A percentile compares a stretch with the other conserved stretches of the same genome.
These are phyloP conservation scores for Candida coleopterorum DNA, from an alignment of 805 yeast genomes.

Conservation along the genomic window DNA sequence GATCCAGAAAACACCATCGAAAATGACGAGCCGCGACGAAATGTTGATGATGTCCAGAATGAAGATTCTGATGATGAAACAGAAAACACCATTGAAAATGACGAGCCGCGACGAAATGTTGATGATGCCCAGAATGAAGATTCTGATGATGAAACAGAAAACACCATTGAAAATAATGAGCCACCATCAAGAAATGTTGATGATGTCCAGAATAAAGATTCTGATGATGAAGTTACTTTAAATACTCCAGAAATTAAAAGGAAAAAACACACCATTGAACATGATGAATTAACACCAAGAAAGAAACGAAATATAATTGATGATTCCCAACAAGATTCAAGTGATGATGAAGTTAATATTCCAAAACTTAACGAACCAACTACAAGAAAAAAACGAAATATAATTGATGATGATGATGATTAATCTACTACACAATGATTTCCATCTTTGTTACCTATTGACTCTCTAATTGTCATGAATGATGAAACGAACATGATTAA, in stretches of 20 bases:
- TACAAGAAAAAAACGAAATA: conserved; percentile 9
- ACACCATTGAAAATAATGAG: no score
- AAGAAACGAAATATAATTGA: conserved; percentile 11
- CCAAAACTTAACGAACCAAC: not conserved
- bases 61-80: not conserved
- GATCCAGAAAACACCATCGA: no score
- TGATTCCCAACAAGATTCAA: conserved; percentile 11
- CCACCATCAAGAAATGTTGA: no score
- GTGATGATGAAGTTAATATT: no score
- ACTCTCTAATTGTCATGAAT: conserved; percentile 56
- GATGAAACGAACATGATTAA: conserved; percentile 79
- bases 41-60: no score
- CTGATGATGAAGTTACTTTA: not conserved
- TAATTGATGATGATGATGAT: conserved; percentile 18
- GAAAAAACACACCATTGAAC: no score
- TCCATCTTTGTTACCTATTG: conserved; percentile 34
- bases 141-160: not conserved
- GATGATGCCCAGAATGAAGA: no score
- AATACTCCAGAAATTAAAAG: not conserved
- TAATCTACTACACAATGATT: conserved; percentile 47
- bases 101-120: no score
- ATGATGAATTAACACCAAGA: conserved; percentile 1
- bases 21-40: no score
- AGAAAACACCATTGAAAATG: no score
- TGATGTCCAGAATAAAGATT: no score